Conservation (phyloP, 1,284 basidiomycete genomes). For the Leccinum pachyderme region DNA sequence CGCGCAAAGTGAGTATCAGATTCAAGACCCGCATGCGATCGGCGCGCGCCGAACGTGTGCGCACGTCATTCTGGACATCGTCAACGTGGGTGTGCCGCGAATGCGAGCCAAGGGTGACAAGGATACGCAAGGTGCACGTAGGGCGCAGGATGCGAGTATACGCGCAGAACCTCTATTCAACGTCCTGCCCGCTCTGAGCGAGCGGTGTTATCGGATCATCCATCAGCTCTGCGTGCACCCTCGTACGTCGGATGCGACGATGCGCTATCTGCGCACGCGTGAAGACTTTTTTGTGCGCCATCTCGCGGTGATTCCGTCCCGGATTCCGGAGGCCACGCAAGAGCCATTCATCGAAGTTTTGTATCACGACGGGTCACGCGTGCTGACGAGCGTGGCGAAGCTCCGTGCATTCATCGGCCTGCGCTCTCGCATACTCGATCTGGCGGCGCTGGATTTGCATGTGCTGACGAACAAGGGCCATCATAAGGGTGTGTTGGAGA, state of each 20-base stretch:
- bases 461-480: conserved; percentile 79
- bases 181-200: conserved; percentile 77
- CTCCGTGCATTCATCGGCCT: conserved; percentile 78
- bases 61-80: conserved; percentile 78
- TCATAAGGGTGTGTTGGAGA: conserved; percentile 63
- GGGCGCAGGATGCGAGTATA: background rate
- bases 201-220: conserved; percentile 82
- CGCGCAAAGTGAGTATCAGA: conserved; percentile 49
- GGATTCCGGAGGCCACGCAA: conserved; percentile 46
- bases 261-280: conserved; percentile 81
- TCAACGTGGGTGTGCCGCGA: conserved; percentile 69
- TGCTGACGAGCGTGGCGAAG: conserved; percentile 59
- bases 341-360: conserved; percentile 65
- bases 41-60: conserved; percentile 73
- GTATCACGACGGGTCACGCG: conserved; percentile 70
- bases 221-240: conserved; percentile 87
- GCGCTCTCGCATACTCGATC: conserved; percentile 83
- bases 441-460: conserved; percentile 88
- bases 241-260: conserved; percentile 77
- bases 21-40: conserved; percentile 75
- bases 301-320: conserved; percentile 70
- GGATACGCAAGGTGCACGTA: conserved; percentile 39
- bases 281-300: conserved; percentile 49
- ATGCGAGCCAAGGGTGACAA: conserved; percentile 45
- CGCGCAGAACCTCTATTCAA: conserved; percentile 58